Conservation (phyloP, 2,329 filamentous ascomycete species). For the Neonectria hederae region DNA sequence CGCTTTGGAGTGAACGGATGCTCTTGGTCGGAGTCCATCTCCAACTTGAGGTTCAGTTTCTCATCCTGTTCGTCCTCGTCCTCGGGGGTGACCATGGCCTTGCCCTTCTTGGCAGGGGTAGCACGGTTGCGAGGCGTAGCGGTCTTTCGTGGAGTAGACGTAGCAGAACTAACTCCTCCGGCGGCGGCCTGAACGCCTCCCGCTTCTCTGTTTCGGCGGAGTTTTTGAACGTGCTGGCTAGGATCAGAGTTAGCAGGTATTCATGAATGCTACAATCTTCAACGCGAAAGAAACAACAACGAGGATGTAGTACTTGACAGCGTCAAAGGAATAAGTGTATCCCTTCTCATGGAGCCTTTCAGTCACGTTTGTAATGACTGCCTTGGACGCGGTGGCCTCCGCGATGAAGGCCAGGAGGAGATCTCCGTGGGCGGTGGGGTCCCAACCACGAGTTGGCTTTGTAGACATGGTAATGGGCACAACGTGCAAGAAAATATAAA, state of each 20-base stretch:
- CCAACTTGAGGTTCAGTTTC: constrained; percentile 41
- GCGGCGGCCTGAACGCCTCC: constrained; percentile 34
- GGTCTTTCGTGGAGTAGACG: constrained; percentile 39
- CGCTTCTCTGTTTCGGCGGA: constrained; percentile 50
- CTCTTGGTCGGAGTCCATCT: constrained; percentile 28
- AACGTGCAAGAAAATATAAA: constrained; percentile 5
- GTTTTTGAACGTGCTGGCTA: constrained; percentile 59
- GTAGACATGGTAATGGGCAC: constrained; percentile 22
- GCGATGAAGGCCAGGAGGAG: constrained; percentile 51
- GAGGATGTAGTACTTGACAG: constrained; percentile 50
- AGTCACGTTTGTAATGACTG: constrained; percentile 46
- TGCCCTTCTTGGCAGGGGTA: constrained; percentile 40
- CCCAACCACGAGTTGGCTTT: constrained; percentile 46
- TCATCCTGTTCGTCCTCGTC: constrained; percentile 41
- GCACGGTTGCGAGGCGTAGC: constrained; percentile 44
- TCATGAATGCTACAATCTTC: constrained; percentile 3
- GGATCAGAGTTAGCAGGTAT: constrained; percentile 27
- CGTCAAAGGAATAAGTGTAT: constrained; percentile 51
- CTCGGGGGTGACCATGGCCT: constrained; percentile 28
- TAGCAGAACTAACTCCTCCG: constrained; percentile 23
- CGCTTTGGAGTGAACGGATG: constrained; percentile 17
- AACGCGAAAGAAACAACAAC: neutral
- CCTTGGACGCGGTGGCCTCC: constrained; percentile 47
- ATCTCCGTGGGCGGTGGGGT: constrained; percentile 50
- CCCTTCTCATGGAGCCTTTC: constrained; percentile 47